Percentiles rank a stretch among this genome's conserved stretches.
Evolutionary conservation across 257 asterid genomes (phyloP).

Genomic region (Solanum gracilifrons): DNA sequence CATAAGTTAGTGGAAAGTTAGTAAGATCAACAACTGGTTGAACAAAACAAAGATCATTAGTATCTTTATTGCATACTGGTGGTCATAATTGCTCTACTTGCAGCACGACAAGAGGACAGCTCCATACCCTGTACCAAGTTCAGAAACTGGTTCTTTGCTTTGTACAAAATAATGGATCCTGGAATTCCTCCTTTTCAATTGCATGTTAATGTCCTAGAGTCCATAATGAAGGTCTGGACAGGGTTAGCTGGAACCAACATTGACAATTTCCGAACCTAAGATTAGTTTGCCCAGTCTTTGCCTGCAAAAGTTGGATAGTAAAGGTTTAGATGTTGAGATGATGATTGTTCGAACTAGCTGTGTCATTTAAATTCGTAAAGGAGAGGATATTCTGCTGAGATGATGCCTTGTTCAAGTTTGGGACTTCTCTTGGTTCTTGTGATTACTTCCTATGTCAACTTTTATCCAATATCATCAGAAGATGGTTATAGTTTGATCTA

Average conservation of each 20-base stretch:
- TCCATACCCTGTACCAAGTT: not conserved
- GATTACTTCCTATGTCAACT: not conserved
- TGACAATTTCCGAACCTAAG: not conserved
- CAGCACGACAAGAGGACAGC: not conserved
- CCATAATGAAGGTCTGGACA: not conserved
- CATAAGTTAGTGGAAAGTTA: not conserved
- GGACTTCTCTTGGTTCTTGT: not conserved
- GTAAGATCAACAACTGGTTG: not conserved
- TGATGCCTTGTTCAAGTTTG: not conserved
- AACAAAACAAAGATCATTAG: not conserved
- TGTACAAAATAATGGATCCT: not conserved
- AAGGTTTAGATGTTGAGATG: not conserved
- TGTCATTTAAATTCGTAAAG: not conserved
- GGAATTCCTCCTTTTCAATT: not conserved
- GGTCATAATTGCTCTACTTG: not conserved
- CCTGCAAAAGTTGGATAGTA: not conserved
- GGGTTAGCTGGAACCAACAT: not conserved
- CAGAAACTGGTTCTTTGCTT: not conserved
- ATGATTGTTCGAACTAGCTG: not conserved
- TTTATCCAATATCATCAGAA: not conserved
- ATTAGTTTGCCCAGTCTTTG: not conserved
- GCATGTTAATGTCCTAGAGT: not conserved
- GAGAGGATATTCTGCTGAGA: not conserved
- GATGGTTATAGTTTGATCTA: not conserved
- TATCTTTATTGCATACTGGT: not conserved